These are phyloP conservation scores for Jaltomata sinuosa DNA, from an alignment of 257 asterid species.

Conservation along the genomic window DNA sequence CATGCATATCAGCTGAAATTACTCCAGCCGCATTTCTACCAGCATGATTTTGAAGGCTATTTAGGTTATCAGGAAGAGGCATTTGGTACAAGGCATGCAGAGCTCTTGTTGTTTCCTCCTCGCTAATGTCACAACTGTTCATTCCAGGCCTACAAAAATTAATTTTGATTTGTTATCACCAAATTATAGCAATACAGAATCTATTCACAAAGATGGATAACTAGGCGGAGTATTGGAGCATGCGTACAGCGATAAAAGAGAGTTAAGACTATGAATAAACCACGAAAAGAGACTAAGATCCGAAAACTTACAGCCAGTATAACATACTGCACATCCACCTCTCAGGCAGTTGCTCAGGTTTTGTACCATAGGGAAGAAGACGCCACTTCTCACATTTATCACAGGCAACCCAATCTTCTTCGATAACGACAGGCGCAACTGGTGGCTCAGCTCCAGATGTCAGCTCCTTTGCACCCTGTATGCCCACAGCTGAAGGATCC, in stretches of 20 bases:
- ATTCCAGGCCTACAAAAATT: conserved; percentile 67
- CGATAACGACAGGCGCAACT: conserved; percentile 33
- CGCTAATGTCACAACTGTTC: conserved; percentile 65
- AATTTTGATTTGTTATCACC: conserved; percentile 4
- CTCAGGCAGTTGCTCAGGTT: conserved; percentile 50
- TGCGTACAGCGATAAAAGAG: background rate
- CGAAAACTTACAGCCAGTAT: conserved; percentile 79
- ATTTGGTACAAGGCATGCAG: conserved; percentile 30
- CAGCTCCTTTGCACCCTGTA: conserved; percentile 20
- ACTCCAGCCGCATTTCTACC: conserved; percentile 29
- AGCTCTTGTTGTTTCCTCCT: conserved; percentile 69
- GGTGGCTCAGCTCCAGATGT: conserved; percentile 24
- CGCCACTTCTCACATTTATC: conserved; percentile 77
- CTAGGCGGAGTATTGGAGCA: background rate
- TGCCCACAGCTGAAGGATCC: conserved; percentile 29
- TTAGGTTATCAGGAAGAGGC: conserved; percentile 43
- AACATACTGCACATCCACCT: conserved; percentile 84
- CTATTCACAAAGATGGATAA: background rate
- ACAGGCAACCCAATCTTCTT: conserved; percentile 77
- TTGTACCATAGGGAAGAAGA: conserved; percentile 60
- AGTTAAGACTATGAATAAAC: background rate
- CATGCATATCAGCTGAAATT: conserved; percentile 24
- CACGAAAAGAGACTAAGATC: background rate
- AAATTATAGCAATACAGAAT: background rate
- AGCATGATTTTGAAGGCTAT: conserved; percentile 24